Percentiles rank a stretch among this genome's conserved stretches.
Evolutionary conservation across 176 grass and related monocot species (phyloP).

Genomic region (Aegilops umbellulata): DNA sequence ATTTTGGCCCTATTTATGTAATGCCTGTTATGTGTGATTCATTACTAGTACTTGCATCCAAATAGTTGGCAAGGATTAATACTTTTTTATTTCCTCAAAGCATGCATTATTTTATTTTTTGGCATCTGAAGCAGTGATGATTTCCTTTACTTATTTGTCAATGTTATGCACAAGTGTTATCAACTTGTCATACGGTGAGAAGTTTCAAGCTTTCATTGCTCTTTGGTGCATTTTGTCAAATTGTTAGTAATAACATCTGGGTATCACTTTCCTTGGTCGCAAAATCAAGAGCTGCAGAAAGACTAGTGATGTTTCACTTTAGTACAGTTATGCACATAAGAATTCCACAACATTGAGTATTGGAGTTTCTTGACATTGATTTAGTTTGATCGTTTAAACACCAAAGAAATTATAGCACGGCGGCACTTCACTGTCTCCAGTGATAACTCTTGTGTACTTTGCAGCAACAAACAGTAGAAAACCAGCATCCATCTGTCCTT

Average conservation of each 20-base stretch:
- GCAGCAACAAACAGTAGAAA: neutral
- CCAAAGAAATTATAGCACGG: neutral
- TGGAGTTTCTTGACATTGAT: neutral
- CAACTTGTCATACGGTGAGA: neutral
- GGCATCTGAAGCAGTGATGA: neutral
- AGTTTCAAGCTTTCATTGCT: neutral
- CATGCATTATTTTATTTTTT: neutral
- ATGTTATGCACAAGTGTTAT: slow-evolving; percentile 14
- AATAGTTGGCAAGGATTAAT: neutral
- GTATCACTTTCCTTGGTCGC: slow-evolving; percentile 1
- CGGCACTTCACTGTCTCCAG: neutral
- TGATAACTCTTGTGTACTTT: neutral
- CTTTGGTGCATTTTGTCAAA: neutral
- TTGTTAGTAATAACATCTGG: slow-evolving; percentile 12
- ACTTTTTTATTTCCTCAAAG: neutral
- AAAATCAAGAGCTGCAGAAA: slow-evolving; percentile 7
- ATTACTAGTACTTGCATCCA: neutral
- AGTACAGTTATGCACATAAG: neutral
- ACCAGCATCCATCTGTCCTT: neutral
- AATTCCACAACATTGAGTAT: neutral
- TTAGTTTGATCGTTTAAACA: neutral
- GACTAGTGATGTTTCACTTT: neutral
- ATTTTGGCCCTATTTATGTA: neutral
- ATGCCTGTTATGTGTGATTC: neutral
- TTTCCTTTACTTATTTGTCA: neutral